Percentiles rank a stretch among this genome's conserved stretches.
These are phyloP conservation scores for Mycosphaerella sp. DNA, from an alignment of 2,329 filamentous ascomycete species.

Conservation along the genomic window DNA sequence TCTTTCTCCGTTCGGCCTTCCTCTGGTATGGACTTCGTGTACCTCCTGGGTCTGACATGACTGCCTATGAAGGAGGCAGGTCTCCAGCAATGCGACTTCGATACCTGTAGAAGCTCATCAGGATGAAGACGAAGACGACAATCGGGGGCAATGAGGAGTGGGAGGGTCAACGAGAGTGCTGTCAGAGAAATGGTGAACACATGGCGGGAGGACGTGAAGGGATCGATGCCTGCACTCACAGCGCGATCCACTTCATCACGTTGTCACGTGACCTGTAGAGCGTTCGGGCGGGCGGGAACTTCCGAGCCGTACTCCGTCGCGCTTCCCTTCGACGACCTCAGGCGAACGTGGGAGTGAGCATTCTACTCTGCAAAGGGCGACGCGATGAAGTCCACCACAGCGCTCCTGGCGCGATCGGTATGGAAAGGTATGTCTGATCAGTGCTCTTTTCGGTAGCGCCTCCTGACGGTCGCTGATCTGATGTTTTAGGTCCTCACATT, in stretches of 20 bases:
- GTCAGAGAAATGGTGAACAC: not conserved
- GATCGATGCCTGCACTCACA: slow-evolving; percentile 1
- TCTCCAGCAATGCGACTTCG: not conserved
- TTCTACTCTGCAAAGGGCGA: slow-evolving; percentile 9
- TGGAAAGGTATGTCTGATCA: slow-evolving; percentile 67
- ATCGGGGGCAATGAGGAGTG: not conserved
- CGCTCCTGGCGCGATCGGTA: slow-evolving; percentile 59
- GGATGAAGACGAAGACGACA: not conserved
- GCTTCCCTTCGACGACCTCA: slow-evolving; percentile 14
- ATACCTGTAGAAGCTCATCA: not conserved
- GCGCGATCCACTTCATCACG: not conserved
- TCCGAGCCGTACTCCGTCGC: not conserved
- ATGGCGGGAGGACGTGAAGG: not conserved
- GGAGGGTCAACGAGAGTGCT: not conserved
- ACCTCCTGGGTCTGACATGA: slow-evolving; percentile 8
- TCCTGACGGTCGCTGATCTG: slow-evolving; percentile 12
- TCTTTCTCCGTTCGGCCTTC: slow-evolving; percentile 1
- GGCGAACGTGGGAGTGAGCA: not conserved
- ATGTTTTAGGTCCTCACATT: slow-evolving; percentile 56
- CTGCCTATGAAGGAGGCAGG: not conserved
- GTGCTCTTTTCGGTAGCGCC: not conserved
- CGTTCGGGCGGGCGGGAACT: not conserved
- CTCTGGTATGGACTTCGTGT: slow-evolving; percentile 1
- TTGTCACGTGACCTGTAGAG: not conserved
- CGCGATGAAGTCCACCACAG: slow-evolving; percentile 28